These are phyloP conservation scores for Podosphaera fusca DNA, from an alignment of 2,329 filamentous ascomycete genomes.

Conservation along the genomic window DNA sequence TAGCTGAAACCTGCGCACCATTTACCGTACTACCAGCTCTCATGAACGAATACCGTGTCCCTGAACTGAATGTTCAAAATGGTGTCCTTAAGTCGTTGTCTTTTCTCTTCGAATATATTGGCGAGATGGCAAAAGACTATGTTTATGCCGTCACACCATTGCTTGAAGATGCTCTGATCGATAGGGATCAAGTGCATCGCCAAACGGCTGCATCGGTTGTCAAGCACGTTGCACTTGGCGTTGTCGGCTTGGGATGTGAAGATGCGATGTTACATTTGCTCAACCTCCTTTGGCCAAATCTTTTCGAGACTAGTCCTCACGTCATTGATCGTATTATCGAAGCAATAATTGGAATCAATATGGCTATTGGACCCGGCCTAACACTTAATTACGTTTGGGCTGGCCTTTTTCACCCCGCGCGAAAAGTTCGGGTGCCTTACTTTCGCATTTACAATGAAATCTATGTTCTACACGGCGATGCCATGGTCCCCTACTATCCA, in stretches of 20 bases:
- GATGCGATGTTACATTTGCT: constrained; percentile 96
- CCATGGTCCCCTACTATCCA: constrained; percentile 92
- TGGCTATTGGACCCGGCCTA: constrained; percentile 75
- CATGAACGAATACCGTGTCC: constrained; percentile 98
- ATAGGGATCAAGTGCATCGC: constrained; percentile 91
- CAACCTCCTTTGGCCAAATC: constrained; percentile 85
- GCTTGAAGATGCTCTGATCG: constrained; percentile 89
- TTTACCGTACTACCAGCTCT: constrained; percentile 96
- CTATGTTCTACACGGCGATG: constrained; percentile 80
- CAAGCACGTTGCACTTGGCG: constrained; percentile 90
- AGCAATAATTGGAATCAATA: constrained; percentile 84
- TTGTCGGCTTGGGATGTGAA: constrained; percentile 93
- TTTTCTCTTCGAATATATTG: constrained; percentile 97
- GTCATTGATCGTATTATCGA: constrained; percentile 97
- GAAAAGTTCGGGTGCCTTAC: constrained; percentile 85
- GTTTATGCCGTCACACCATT: constrained; percentile 94
- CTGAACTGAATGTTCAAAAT: constrained; percentile 95
- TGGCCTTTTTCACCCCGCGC: constrained; percentile 84
- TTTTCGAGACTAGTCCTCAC: constrained; percentile 94
- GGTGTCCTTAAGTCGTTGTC: constrained; percentile 91
- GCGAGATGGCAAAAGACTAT: constrained; percentile 98
- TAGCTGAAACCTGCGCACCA: constrained; percentile 91
- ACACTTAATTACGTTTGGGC: constrained; percentile 98
- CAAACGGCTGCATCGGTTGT: constrained; percentile 93
- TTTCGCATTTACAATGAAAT: constrained; percentile 95